Evolutionary conservation across 495 filamentous ascomycete genomes (phyloP).

Genomic region (Aspergillus saccharolyticus): DNA sequence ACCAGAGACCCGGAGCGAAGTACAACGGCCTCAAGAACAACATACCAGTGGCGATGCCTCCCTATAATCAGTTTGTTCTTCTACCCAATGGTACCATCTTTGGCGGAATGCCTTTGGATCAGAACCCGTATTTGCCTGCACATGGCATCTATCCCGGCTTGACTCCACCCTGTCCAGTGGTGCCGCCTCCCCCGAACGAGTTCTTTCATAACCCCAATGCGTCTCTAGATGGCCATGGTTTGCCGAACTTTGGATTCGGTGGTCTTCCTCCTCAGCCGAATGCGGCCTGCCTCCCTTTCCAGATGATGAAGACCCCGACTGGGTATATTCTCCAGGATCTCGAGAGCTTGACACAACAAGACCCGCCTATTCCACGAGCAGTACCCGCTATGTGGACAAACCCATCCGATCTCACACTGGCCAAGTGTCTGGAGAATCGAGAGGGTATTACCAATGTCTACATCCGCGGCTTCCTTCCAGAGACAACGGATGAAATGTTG

Average conservation of each 20-base stretch:
- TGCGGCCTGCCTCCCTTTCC: constrained; percentile 26
- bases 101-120: constrained; percentile 23
- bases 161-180: constrained; percentile 13
- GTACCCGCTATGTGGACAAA: constrained; percentile 80
- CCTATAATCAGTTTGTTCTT: constrained; percentile 29
- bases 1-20: constrained; percentile 24
- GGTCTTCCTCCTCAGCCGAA: constrained; percentile 23
- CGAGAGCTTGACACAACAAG: constrained; percentile 63
- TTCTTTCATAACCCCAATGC: constrained; percentile 19
- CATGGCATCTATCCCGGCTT: constrained; percentile 20
- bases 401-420: constrained; percentile 69
- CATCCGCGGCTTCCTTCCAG: constrained; percentile 88
- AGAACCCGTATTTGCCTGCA: constrained; percentile 26
- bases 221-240: constrained; percentile 19
- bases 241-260: constrained; percentile 24
- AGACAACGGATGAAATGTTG: constrained; percentile 89
- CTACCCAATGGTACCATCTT: constrained; percentile 27
- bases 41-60: constrained; percentile 22
- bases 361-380: constrained; percentile 80
- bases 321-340: constrained; percentile 61
- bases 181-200: constrained; percentile 17
- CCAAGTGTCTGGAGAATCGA: constrained; percentile 87
- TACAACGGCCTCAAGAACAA: constrained; percentile 21
- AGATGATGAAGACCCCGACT: constrained; percentile 44
- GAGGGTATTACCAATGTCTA: constrained; percentile 91